Conservation (phyloP, 257 asterid species). For the Solanum clarkiae region DNA sequence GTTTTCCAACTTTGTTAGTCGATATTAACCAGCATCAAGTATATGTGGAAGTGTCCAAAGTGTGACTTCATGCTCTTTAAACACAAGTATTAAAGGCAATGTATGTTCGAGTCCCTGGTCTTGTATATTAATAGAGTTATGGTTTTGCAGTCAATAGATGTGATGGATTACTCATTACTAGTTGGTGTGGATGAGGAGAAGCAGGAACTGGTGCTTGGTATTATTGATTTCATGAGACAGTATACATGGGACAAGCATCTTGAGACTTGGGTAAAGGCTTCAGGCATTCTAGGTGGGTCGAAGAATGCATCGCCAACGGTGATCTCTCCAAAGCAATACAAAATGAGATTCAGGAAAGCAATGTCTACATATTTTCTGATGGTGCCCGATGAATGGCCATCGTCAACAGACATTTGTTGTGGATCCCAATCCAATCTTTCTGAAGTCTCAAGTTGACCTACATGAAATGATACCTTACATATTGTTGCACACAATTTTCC, state of each 20-base stretch:
- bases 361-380: slow-evolving; percentile 83
- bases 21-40: not conserved
- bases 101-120: not conserved
- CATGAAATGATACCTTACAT: not conserved
- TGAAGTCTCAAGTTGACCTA: slow-evolving; percentile 15
- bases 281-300: slow-evolving; percentile 92
- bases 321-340: slow-evolving; percentile 93
- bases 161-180: slow-evolving; percentile 85
- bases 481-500: not conserved
- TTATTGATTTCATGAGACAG: slow-evolving; percentile 95
- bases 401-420: slow-evolving; percentile 38
- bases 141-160: slow-evolving; percentile 68
- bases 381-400: slow-evolving; percentile 97
- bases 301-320: slow-evolving; percentile 77
- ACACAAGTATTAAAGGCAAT: not conserved
- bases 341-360: slow-evolving; percentile 89
- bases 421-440: slow-evolving; percentile 42
- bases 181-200: slow-evolving; percentile 90
- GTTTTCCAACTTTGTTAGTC: not conserved
- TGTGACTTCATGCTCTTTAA: not conserved
- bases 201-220: slow-evolving; percentile 92
- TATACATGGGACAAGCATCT: slow-evolving; percentile 99
- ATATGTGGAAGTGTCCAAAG: not conserved
- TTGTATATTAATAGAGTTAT: not conserved
- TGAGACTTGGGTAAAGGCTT: slow-evolving; percentile 90